Evolutionary conservation across 495 filamentous ascomycete species (phyloP).

Genomic region (Sordaria brevicollis): DNA sequence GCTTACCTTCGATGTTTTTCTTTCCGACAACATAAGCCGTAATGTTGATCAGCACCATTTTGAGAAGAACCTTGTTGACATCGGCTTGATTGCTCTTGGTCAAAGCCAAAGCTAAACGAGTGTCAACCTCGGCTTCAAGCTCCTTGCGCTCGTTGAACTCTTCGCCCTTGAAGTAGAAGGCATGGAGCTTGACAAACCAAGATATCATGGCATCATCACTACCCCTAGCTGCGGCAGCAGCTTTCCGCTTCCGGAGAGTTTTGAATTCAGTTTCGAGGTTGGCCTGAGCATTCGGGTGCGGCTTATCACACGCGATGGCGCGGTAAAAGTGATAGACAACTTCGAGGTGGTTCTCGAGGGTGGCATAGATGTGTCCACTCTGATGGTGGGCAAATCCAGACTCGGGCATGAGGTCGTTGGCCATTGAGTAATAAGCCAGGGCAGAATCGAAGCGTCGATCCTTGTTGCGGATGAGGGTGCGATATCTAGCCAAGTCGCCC

Average conservation of each 20-base stretch:
- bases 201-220: slow-evolving; percentile 42
- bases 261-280: slow-evolving; percentile 80
- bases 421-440: slow-evolving; percentile 74
- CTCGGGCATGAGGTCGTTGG: slow-evolving; percentile 63
- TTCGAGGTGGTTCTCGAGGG: slow-evolving; percentile 65
- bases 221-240: slow-evolving; percentile 8
- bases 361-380: slow-evolving; percentile 70
- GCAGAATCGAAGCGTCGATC: slow-evolving; percentile 71
- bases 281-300: slow-evolving; percentile 56
- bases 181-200: slow-evolving; percentile 85
- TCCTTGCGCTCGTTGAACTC: slow-evolving; percentile 65
- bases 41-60: slow-evolving; percentile 78
- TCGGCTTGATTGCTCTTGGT: slow-evolving; percentile 34
- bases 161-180: slow-evolving; percentile 65
- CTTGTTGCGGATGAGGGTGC: slow-evolving; percentile 41
- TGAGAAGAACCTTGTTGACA: slow-evolving; percentile 56
- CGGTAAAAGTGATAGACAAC: slow-evolving; percentile 85
- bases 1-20: slow-evolving; percentile 50
- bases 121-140: slow-evolving; percentile 76
- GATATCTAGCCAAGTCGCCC: slow-evolving; percentile 86
- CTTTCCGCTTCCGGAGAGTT: slow-evolving; percentile 33
- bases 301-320: slow-evolving; percentile 58
- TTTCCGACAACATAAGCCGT: slow-evolving; percentile 66
- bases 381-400: slow-evolving; percentile 83
- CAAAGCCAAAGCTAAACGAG: slow-evolving; percentile 60